Base-by-base conservation (phyloP, 768 basidiomycete species). In the Hygrocybe punicea region DNA sequence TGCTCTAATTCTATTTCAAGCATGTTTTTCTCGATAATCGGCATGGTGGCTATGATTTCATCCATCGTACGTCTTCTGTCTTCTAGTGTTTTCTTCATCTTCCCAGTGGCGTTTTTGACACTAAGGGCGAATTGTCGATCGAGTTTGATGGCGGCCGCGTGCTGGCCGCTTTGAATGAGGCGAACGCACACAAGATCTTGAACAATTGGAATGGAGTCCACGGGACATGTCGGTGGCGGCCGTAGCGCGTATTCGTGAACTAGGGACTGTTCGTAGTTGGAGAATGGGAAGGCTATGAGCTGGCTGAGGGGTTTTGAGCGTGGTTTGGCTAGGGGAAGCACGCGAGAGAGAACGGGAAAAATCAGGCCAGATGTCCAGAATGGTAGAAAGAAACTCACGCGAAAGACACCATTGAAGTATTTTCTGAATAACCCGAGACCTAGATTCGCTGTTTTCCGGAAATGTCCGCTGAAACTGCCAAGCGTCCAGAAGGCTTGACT, bases 181-280 rank as follows among this genome's bases (percentile, higher is more conserved):
- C 91, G 85, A 14, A 87, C 82, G 58, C 86, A 89, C 25, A 89
- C 77, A n/a, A 93, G 78, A 60, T 93, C 88, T 67, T 90, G 90
- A 0, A 93, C 68, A 13, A 82, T 74, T 5, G 84, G 77, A 23
- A 85, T 67, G 2, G 83, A 80, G 2, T 77, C 62, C 7, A 77
- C 60, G 1, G 84, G 73, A 9, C 85, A 69, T 0, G 72, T 59
- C 4, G 72, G 57, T 2, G 86, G 80, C 2, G 84, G 82, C 13
- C 82, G 75, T 9, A 84, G 75, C 4, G 86, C 86, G 60, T 83
- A 84, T 0, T 71, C 58, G 46, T 84, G 80, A 6, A 93, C 67
- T 17, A 81, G 68, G 0, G 73, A 65, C 61, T 88, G 81, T 69
- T 93, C 91, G 59, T 76, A 87, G 2, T 77, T 54, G 2, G 86